Evolutionary conservation across 208 protist species (phyloP), one percentile per base, ranked within the genome.

Genomic region (Wallacemonas sp.): DNA sequence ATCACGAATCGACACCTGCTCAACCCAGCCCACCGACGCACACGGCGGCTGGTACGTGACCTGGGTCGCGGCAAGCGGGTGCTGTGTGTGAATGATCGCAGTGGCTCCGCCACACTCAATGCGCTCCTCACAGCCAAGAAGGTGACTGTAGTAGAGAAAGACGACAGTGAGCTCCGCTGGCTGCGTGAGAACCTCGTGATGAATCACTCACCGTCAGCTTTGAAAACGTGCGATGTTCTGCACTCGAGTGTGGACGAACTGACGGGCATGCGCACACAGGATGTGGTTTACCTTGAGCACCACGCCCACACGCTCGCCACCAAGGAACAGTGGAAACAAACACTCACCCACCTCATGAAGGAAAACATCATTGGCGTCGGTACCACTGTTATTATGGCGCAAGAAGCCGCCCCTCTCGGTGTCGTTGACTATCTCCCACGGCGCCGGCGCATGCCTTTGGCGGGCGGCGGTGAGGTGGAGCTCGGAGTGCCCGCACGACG

Each of bases 281-380:
- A 93, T 44, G 77, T 96, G 12, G 79, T 94, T 34, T 93, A 79
- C 46, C 62, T 96, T 1, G 85, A 94, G 68, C 79, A 84, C 62
- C 79, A 89, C 51, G 62, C 77, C 8, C 22, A 66, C 26, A 71
- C 58, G 8, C 71, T 96, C 15, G 75, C 71, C 28, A 80, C 82
- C 1, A 46, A 31, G 24, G 39, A 68, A 53, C 86, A 96, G 72
- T 96, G 90, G 87, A 42, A 44, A 19, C 21, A 59, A 0, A 64
- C 83, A 11, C 49, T 96, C 24, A 36, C 39, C 22, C 55, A 56
- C 2, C 62, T 92, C 5, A 64, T 88, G 24, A 51, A 41, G 14
- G 62, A 82, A 5, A 71, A 77, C n/a, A 66, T 89, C 3, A 79
- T 86, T 26, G 79, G 82, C 12, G 66, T 79, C 0, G 82, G 89